Conservation (phyloP, 1,284 basidiomycete species). For the Inonotus obliquus region DNA sequence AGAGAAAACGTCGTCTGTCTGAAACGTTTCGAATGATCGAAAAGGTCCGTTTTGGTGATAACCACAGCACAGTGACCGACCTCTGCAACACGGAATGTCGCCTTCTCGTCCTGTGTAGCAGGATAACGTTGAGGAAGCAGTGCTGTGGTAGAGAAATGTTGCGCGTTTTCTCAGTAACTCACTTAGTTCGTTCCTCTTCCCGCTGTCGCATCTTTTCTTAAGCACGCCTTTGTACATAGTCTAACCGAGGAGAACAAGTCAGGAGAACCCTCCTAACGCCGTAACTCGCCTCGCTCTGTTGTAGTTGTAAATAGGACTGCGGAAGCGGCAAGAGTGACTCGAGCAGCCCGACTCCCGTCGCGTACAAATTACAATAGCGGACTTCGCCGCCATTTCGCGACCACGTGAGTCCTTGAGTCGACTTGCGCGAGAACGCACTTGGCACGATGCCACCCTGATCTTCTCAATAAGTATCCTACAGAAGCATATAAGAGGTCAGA, state of each 20-base stretch:
- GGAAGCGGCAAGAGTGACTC: constrained; percentile 71
- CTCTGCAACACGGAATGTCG: too few relatives aligned
- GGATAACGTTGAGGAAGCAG: too few relatives aligned
- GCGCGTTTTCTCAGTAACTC: constrained; percentile 61
- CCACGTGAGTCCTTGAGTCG: not conserved
- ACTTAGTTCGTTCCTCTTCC: constrained; percentile 58
- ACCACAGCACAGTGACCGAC: too few relatives aligned
- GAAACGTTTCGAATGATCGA: too few relatives aligned
- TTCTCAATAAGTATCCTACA: not conserved
- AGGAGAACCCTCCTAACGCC: not conserved
- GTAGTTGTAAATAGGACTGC: constrained; percentile 72
- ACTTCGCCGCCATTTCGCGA: not conserved
- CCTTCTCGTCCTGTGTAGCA: too few relatives aligned
- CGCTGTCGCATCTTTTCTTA: constrained; percentile 65
- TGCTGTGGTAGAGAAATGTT: too few relatives aligned
- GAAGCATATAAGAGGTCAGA: not conserved
- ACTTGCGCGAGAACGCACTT: not conserved
- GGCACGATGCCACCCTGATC: not conserved
- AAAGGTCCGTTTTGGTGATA: too few relatives aligned
- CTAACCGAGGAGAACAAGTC: constrained; percentile 36
- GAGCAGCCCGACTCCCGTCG: constrained; percentile 75
- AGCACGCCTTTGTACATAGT: constrained; percentile 90
- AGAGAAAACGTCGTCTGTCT: too few relatives aligned
- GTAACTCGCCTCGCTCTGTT: constrained; percentile 72
- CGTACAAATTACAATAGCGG: not conserved